Base-by-base conservation (phyloP, 2,329 filamentous ascomycete species). In the Aspergillus niger region DNA sequence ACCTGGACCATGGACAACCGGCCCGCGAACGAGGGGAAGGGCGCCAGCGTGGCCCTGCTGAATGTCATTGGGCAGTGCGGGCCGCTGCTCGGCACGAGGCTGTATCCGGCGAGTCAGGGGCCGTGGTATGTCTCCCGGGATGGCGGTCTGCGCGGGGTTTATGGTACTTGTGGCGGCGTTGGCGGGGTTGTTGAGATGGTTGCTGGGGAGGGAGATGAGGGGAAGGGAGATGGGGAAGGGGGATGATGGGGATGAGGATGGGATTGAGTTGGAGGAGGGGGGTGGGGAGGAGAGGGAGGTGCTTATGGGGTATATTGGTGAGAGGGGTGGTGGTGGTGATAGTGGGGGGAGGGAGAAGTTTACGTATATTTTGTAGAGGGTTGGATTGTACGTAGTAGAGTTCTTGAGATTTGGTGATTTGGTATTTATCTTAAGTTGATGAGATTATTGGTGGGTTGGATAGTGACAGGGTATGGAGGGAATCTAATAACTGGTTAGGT, bases 1-100 rank as follows among this genome's bases (percentile, higher is more conserved):
- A 89, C 91, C 1, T 97, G 92, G 92, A 91, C 86, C 38, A 85
- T 97, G 70, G 96, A 96, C 72, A 97, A 96, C 74, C 91, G 95
- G 72, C 79, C 84, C 56, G 86, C 82, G 11, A 86, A 88, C 63
- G 85, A 85, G 55, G 85, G 86, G 6, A 89, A 90, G 66, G 91
- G 91, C 0, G 86, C 86, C 1, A 91, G 89, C 1, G 91, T 96
- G 69, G 91, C 90, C 1, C 81, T 97, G 32, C 75, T 97, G 70
- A 93, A 97, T 74, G 70, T 92, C 38, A 83, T 97, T 13, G 93
- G 91, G 1, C 91, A 96, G 77, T 89, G 88, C 64, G 91, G 91
- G 0, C 91, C 91, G 2, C 76, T 91, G 3, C 77, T 90, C n/a
- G 88, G 88, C 15, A 89, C 86, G 6, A 79, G 86, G 48, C 74